A percentile compares a stretch with the other conserved stretches of the same genome.
These are phyloP conservation scores for Tremella yokohamensis DNA, from an alignment of 768 basidiomycete species.

Conservation along the genomic window DNA sequence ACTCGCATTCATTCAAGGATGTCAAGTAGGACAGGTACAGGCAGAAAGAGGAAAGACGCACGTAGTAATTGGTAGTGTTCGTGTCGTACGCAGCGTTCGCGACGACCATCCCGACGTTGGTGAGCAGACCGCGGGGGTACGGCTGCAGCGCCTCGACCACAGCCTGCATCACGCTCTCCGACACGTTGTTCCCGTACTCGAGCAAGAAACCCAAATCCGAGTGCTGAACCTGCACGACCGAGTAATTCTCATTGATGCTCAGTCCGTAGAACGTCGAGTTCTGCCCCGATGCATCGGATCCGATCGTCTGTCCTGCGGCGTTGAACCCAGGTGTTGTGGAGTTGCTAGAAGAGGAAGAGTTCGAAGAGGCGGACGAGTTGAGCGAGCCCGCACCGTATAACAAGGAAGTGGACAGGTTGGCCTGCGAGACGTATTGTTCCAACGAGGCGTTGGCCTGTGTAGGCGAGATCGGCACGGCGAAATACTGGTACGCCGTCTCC, in stretches of 20 bases:
- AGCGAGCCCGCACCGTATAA: conserved; percentile 32
- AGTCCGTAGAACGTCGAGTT: conserved; percentile 54
- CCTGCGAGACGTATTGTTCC: conserved; percentile 51
- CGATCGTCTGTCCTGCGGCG: conserved; percentile 18
- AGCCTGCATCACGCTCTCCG: conserved; percentile 50
- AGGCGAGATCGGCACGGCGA: conserved; percentile 50
- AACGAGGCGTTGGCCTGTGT: conserved; percentile 48
- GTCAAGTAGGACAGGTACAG: neutral
- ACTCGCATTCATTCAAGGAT: conserved; percentile 49
- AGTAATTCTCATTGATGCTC: conserved; percentile 53
- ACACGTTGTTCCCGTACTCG: conserved; percentile 54
- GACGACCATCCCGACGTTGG: conserved; percentile 56
- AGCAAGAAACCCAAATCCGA: conserved; percentile 55
- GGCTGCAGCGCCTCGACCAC: conserved; percentile 53
- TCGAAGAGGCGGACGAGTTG: conserved; percentile 14
- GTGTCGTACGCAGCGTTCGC: conserved; percentile 56
- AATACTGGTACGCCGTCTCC: conserved; percentile 53
- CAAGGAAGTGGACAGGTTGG: conserved; percentile 49
- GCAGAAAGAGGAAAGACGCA: neutral
- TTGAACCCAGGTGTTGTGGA: conserved; percentile 7
- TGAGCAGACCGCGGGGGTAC: conserved; percentile 56
- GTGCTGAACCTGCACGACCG: conserved; percentile 52
- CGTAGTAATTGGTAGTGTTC: conserved; percentile 52
- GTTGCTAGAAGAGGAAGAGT: conserved; percentile 1
- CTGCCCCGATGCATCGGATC: conserved; percentile 10